Evolutionary conservation across 1,284 basidiomycete species (phyloP), one percentile per base, ranked within the genome.

Genomic region (Heterobasidion parviporum): DNA sequence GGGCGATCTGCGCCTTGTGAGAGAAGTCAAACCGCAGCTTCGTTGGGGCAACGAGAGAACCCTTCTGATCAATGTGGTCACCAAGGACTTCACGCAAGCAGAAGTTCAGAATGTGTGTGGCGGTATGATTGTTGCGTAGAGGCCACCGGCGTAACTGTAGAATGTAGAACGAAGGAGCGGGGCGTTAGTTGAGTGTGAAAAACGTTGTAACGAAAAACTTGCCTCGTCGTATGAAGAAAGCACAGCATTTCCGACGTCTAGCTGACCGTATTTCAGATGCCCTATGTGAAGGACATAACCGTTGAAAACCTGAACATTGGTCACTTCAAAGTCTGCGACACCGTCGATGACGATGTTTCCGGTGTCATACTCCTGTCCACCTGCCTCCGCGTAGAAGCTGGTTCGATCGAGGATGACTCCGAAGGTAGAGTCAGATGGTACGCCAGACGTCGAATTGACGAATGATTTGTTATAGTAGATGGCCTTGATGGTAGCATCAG

Each of bases 11-110:
- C 10, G 92, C 81, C 72, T 97, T 98, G 77, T 99, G 95, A 32
- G 92, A 95, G 72, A 99, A 99, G 72, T 99, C 97, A 74, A 99
- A 99, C 26, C 97, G 92, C 35, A 99, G 81, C 72, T 98, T 98
- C 52, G 86, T 86, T 0, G 94, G 92, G 1, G 96, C 94, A 54
- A 99, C 97, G 41, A 99, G 84, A 8, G 97, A 99, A 16, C 97
- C 97, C 69, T 94, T 97, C 71, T 99, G 97, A 70, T 99, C 95
- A 57, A 98, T 89, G 67, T 98, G 95, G 67, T 98, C 94, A 34
- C 96, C 96, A 8, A 98, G 84, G 3, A 94, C 82, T 68, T 98
- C 95, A 35, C 97, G 89, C 5, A 99, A 82, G 55, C 79, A 83
- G 70, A 80, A 99, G 76, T 99, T 99, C 66, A 99, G 89, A 62